Percentiles rank a stretch among this genome's conserved stretches.
phyloP scores from a whole-genome alignment of 2,329 filamentous ascomycete species.

The Rosellinia necatrix region DNA sequence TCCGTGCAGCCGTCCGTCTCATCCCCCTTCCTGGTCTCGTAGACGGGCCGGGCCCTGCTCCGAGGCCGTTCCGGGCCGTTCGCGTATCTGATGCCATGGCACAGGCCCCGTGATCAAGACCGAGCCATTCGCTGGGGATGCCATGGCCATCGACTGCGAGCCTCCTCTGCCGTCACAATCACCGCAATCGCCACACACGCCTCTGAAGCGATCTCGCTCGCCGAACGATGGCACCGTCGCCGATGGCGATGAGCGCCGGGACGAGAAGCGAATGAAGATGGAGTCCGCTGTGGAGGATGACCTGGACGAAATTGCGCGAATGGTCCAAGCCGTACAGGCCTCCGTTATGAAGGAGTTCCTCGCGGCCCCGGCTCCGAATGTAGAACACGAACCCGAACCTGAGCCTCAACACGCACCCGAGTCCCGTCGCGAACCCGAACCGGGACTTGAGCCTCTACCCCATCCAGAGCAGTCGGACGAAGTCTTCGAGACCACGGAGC shows the following conservation, averaged over 20 bases:
- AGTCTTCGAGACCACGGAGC: constrained; percentile 30
- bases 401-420: too few species aligned
- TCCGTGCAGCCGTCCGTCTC: neutral
- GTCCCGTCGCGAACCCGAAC: neutral
- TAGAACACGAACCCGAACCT: constrained; percentile 4
- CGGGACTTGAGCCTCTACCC: neutral
- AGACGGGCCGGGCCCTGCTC: neutral
- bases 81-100: constrained; percentile 19
- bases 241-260: constrained; percentile 24
- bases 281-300: constrained; percentile 29
- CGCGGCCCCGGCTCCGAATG: constrained; percentile 13
- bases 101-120: constrained; percentile 39
- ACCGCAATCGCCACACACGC: constrained; percentile 29
- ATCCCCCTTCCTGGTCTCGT: neutral
- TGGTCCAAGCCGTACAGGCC: constrained; percentile 38
- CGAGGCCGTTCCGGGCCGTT: neutral
- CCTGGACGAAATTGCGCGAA: constrained; percentile 36
- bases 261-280: constrained; percentile 40
- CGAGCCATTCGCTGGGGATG: constrained; percentile 33
- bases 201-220: constrained; percentile 38
- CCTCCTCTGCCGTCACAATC: constrained; percentile 15
- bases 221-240: constrained; percentile 24
- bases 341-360: constrained; percentile 39
- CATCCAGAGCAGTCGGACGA: constrained; percentile 11
- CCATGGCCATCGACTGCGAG: constrained; percentile 33